Percentiles rank a stretch among this genome's conserved stretches.
Conservation (phyloP, 2,329 filamentous ascomycete species). For the Phyllosticta ampelicida region DNA sequence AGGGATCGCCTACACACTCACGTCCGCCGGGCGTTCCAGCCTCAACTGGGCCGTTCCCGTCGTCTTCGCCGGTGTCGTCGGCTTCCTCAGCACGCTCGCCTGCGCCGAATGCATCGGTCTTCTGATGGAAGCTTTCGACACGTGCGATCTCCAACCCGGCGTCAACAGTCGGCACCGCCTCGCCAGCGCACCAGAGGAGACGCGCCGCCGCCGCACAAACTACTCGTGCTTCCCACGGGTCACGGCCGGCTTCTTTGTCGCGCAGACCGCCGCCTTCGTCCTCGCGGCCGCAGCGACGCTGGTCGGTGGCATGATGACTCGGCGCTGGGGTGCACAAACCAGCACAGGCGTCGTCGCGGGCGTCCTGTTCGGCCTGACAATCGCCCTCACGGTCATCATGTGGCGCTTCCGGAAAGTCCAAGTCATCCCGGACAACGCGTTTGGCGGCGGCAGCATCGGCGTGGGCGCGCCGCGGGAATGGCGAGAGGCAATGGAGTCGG, state of each 20-base stretch:
- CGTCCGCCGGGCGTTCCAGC: slow-evolving; percentile 49
- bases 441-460: slow-evolving; percentile 23
- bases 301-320: slow-evolving; percentile 57
- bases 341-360: slow-evolving; percentile 59
- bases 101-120: slow-evolving; percentile 67
- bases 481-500: slow-evolving; percentile 42
- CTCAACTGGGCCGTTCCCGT: slow-evolving; percentile 54
- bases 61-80: slow-evolving; percentile 54
- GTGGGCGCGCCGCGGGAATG: background rate
- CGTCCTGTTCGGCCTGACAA: slow-evolving; percentile 53
- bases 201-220: slow-evolving; percentile 47
- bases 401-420: slow-evolving; percentile 55
- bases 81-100: slow-evolving; percentile 61
- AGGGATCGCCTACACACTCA: slow-evolving; percentile 56
- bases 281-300: slow-evolving; percentile 58
- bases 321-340: slow-evolving; percentile 54
- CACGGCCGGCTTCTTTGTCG: slow-evolving; percentile 57
- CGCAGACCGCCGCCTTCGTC: slow-evolving; percentile 59
- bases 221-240: slow-evolving; percentile 69
- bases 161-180: slow-evolving; percentile 46
- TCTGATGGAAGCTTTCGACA: slow-evolving; percentile 73
- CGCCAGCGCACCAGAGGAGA: slow-evolving; percentile 33
- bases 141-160: slow-evolving; percentile 64
- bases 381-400: slow-evolving; percentile 52
- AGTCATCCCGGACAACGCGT: slow-evolving; percentile 53